Conservation (phyloP, 2,329 filamentous ascomycete genomes). For the Pseudogymnoascus sp. region DNA sequence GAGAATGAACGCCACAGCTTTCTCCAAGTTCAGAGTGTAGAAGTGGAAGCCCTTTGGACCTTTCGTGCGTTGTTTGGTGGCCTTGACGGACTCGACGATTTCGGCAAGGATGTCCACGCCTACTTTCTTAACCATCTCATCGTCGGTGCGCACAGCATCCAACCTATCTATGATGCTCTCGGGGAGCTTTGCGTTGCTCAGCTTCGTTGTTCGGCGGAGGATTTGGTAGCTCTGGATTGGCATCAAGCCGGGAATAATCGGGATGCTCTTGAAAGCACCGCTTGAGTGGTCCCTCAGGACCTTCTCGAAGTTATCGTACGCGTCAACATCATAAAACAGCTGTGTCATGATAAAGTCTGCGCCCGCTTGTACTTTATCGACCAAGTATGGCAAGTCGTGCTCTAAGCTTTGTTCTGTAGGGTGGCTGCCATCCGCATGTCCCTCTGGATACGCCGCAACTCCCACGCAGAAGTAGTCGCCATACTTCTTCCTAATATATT, state of each 20-base stretch:
- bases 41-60: constrained; percentile 84
- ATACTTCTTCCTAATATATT: constrained; percentile 77
- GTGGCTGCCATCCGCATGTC: constrained; percentile 85
- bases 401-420: constrained; percentile 64
- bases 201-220: constrained; percentile 85
- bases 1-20: constrained; percentile 87
- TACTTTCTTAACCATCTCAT: constrained; percentile 72
- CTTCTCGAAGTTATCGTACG: constrained; percentile 74
- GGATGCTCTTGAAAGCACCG: constrained; percentile 76
- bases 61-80: constrained; percentile 49
- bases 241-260: constrained; percentile 93
- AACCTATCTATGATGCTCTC: constrained; percentile 61
- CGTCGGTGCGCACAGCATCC: constrained; percentile 68
- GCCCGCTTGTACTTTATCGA: constrained; percentile 85
- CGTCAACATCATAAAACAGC: constrained; percentile 84
- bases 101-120: constrained; percentile 80
- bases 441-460: constrained; percentile 91
- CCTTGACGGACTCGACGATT: constrained; percentile 71
- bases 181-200: constrained; percentile 83
- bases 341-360: constrained; percentile 99
- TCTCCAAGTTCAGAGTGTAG: constrained; percentile 94
- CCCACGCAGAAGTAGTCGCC: constrained; percentile 96
- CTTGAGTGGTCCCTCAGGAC: constrained; percentile 73
- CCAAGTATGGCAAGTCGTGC: constrained; percentile 77
- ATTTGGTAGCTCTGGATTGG: constrained; percentile 97